These are phyloP conservation scores for Sporopachydermia lactativora DNA, from an alignment of 805 yeast genomes.

Conservation along the genomic window DNA sequence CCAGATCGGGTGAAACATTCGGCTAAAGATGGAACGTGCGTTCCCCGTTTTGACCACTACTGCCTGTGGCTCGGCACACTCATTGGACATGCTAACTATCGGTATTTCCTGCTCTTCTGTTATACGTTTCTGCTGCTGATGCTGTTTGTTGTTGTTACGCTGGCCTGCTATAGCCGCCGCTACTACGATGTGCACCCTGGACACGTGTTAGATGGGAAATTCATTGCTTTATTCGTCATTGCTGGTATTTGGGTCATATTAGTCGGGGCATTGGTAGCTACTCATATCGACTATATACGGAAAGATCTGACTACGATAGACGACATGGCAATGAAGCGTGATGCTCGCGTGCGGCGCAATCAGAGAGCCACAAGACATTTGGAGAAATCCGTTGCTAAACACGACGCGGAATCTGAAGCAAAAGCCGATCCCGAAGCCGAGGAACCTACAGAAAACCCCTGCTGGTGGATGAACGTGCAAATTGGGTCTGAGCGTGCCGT, in stretches of 20 bases:
- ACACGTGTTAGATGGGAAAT: constrained; percentile 28
- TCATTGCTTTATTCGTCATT: constrained; percentile 32
- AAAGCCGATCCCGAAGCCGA: constrained; percentile 28
- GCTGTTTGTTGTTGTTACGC: constrained; percentile 25
- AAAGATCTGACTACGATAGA: constrained; percentile 47
- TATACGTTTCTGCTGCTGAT: constrained; percentile 24
- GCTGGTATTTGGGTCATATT: constrained; percentile 32
- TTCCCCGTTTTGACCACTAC: constrained; percentile 70
- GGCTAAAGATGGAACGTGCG: constrained; percentile 36
- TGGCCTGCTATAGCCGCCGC: constrained; percentile 20
- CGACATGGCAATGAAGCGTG: constrained; percentile 27
- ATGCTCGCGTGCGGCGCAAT: constrained; percentile 12
- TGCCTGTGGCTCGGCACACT: constrained; percentile 67
- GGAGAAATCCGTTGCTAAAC: too few relatives aligned
- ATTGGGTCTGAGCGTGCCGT: constrained; percentile 28
- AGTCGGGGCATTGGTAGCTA: constrained; percentile 25
- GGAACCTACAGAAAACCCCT: constrained; percentile 8
- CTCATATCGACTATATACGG: constrained; percentile 31
- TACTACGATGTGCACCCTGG: constrained; percentile 12
- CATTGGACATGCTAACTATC: constrained; percentile 56
- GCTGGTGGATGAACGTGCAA: constrained; percentile 23
- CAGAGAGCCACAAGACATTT: too few relatives aligned
- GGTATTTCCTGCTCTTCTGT: constrained; percentile 41
- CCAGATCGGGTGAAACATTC: constrained; percentile 63
- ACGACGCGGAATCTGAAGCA: too few relatives aligned